phyloP scores from a whole-genome alignment of 805 yeast species.

The Nakazawaea holstii region DNA sequence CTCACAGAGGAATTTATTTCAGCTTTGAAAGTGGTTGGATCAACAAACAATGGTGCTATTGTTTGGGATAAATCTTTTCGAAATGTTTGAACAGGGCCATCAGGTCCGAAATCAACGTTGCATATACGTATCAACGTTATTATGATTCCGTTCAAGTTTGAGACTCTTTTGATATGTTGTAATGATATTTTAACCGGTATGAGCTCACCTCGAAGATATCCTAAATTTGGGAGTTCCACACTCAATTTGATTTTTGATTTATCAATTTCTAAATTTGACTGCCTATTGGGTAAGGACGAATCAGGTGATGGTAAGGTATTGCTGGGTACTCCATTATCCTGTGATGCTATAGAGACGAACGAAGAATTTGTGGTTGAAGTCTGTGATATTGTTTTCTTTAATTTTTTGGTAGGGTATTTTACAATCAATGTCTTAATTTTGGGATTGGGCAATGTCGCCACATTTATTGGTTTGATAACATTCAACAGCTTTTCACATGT shows the following conservation, averaged over 20 bases:
- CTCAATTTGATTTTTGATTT: conserved; percentile 29
- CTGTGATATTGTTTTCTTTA: conserved; percentile 32
- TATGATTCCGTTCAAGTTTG: conserved; percentile 68
- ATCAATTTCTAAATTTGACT: not conserved
- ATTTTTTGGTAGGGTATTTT: conserved; percentile 42
- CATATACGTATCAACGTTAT: conserved; percentile 79
- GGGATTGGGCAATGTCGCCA: conserved; percentile 58
- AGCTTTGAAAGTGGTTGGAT: conserved; percentile 53
- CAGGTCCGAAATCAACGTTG: conserved; percentile 55
- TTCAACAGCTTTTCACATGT: conserved; percentile 54
- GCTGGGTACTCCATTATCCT: not conserved
- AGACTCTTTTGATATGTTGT: conserved; percentile 65
- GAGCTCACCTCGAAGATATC: conserved; percentile 73
- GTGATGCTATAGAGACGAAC: not conserved
- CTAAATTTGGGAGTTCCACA: conserved; percentile 52
- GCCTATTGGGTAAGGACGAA: not conserved
- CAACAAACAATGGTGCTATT: conserved; percentile 73
- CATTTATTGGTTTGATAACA: conserved; percentile 71
- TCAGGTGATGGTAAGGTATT: conserved; percentile 5
- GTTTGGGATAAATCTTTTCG: conserved; percentile 80
- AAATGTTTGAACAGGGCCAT: conserved; percentile 61
- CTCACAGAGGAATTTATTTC: conserved; percentile 58
- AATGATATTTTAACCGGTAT: conserved; percentile 67
- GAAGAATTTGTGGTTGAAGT: conserved; percentile 28
- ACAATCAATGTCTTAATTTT: conserved; percentile 62